Evolutionary conservation across 768 basidiomycete species (phyloP), one percentile per base, ranked within the genome.

Genomic region (Calocybe cyanea): DNA sequence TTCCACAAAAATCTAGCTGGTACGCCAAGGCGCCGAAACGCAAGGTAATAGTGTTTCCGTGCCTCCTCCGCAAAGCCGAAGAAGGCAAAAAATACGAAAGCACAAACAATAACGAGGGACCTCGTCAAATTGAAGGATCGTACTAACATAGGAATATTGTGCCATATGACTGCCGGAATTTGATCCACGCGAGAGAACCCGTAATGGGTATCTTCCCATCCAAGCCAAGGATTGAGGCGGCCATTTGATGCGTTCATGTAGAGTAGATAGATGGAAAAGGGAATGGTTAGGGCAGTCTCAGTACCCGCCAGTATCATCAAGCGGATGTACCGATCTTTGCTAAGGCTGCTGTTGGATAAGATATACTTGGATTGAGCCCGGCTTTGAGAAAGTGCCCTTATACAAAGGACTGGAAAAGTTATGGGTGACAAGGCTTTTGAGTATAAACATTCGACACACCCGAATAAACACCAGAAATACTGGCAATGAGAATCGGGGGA

Each of bases 141-240:
- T 18, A 11, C 50, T 2, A 32, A 2, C 53, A 4, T 49, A n/a
- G 53, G 33, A 39, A 56, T 46, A n/a, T 38, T 49, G 25, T 57
- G 53, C 71, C 72, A 75, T 2, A 64, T 2, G 13, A 56, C 9
- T 4, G 61, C 49, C 1, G 70, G 66, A 38, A 64, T 31, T 31
- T 58, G 55, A 23, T 57, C 58, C 25, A 75, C 63, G n/a, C 54
- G 55, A 19, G 56, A 54, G 43, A 70, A 77, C 15, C 50, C 64
- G 28, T 50, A 68, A 54, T 88, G 85, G 0, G 77, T 71, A 53
- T 75, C 69, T 0, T 57, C 65, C 73, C 78, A 80, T 31, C 75
- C 71, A 1, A 55, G 50, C 67, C 74, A 83, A 1, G 71, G 71
- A 0, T 42, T 21, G 3, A 77, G 32, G 1, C 55, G 57, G 0